Evolutionary conservation across 1,284 basidiomycete genomes (phyloP).

Genomic region (Rhodotorula sp.): DNA sequence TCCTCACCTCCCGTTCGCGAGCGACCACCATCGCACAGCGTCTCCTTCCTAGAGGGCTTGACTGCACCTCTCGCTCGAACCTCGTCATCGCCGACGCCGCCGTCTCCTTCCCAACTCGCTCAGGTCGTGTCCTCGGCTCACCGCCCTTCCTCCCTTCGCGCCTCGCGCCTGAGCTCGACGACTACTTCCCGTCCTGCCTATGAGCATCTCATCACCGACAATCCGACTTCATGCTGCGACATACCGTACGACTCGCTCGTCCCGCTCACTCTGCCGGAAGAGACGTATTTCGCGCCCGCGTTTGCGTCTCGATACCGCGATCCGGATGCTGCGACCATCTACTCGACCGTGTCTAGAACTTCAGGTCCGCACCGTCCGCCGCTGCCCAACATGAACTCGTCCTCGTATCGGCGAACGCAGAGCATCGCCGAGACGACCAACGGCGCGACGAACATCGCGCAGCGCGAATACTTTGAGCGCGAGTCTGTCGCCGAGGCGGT

Average conservation of each 20-base stretch:
- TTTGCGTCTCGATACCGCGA: conserved; percentile 54
- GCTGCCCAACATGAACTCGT: conserved; percentile 12
- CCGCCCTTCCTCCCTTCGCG: conserved; percentile 38
- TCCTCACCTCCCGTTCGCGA: conserved; percentile 19
- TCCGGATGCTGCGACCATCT: conserved; percentile 75
- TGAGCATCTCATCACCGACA: conserved; percentile 8
- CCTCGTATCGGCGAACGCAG: conserved; percentile 15
- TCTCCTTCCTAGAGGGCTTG: conserved; percentile 36
- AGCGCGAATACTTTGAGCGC: conserved; percentile 67
- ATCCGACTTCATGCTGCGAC: conserved; percentile 58
- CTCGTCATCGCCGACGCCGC: conserved; percentile 25
- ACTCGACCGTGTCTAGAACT: conserved; percentile 65
- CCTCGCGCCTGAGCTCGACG: conserved; percentile 15
- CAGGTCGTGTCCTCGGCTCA: conserved; percentile 9
- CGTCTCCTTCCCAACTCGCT: neutral
- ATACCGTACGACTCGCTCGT: conserved; percentile 80
- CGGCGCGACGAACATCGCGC: conserved; percentile 48
- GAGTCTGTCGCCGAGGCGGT: conserved; percentile 77
- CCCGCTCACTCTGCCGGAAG: conserved; percentile 71
- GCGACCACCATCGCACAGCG: conserved; percentile 13
- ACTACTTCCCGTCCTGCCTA: conserved; percentile 12
- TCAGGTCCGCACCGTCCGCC: conserved; percentile 10
- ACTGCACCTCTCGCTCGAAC: conserved; percentile 31
- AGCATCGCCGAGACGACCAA: conserved; percentile 19
- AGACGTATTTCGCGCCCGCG: conserved; percentile 58